A percentile compares a stretch with the other conserved stretches of the same genome.
phyloP scores from a whole-genome alignment of 345 rosid genomes.

The Fremontodendron californicum region DNA sequence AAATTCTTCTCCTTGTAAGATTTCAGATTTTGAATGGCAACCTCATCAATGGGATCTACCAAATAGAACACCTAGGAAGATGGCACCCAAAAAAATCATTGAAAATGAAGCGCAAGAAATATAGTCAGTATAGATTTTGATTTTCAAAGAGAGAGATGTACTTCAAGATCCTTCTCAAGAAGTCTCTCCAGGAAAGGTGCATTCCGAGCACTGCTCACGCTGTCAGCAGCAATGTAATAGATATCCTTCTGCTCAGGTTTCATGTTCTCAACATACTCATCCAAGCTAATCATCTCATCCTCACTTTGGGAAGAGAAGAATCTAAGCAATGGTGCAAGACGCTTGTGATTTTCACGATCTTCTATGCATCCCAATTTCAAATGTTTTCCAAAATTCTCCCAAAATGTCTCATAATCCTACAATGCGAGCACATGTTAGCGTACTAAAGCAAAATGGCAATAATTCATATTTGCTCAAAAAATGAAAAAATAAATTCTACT shows the following conservation, averaged over 20 bases:
- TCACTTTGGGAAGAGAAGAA: constrained; percentile 97
- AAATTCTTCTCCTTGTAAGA: constrained; percentile 93
- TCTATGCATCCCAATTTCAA: constrained; percentile 92
- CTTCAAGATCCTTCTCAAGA: constrained; percentile 81
- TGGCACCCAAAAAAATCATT: constrained; percentile 7
- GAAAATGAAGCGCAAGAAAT: neutral
- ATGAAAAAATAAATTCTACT: neutral
- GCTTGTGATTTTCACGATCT: constrained; percentile 96
- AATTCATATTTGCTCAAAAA: neutral
- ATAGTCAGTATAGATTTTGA: neutral
- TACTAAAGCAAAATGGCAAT: neutral
- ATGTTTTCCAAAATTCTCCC: constrained; percentile 90
- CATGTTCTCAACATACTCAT: constrained; percentile 97
- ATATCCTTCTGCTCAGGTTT: constrained; percentile 92
- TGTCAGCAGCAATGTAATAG: constrained; percentile 86
- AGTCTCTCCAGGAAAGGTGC: constrained; percentile 97
- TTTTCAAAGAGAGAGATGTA: constrained; percentile 25
- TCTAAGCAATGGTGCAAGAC: constrained; percentile 89
- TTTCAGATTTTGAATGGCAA: constrained; percentile 84
- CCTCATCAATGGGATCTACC: constrained; percentile 94
- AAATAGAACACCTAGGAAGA: constrained; percentile 62
- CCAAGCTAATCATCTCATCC: constrained; percentile 88
- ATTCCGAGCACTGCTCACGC: constrained; percentile 77
- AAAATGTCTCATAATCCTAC: constrained; percentile 92
- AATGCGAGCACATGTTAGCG: constrained; percentile 15